Base-by-base conservation (phyloP, 768 basidiomycete genomes). In the Daedaleopsis sinensis region DNA sequence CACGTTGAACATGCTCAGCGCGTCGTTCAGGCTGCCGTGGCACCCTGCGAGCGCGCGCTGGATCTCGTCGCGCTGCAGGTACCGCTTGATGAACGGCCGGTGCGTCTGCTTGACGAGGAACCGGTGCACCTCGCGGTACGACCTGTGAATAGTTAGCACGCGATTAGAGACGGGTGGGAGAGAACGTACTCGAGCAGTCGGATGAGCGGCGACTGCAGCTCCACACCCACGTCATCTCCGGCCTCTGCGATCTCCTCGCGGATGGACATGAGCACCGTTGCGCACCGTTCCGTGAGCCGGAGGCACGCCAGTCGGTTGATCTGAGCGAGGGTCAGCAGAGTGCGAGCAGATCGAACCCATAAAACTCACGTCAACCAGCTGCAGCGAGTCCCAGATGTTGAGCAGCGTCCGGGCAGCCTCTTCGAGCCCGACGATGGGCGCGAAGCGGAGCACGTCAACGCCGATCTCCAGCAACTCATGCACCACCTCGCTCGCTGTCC, bases 31-130 rank as follows among this genome's bases (percentile, higher is more conserved):
- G 1, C 77, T 77, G 12, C 80, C 75, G 53, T 86, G 82, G 53
- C 86, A 88, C 3, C 70, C 73, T 0, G 71, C 67, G 39, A 92
- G 83, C 36, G 83, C 80, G 3, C 77, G 74, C 16, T 80, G 69
- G 32, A 87, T 87, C 63, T 93, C 90, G 42, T 90, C 87, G 46
- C 89, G 83, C 69, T 86, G 86, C 42, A 94, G 79, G 68, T 90
- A 93, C 5, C 90, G 80, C 72, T 91, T 90, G 63, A 13, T 42
- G 39, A 42, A 42, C 11, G 18, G 39, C 39, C 90, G 77, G 44
- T 83, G 77, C 16, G 79, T 76, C 64, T 91, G 86, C 64, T 84
- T 86, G 56, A 78, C 68, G 27, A 91, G 77, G 64, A 92, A 82
- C 2, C 68, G 64, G 43, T 77, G 75, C 4, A 90, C 80, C 5